phyloP scores from a whole-genome alignment of 352 stramenopile genomes.

The Globisporangium nunn region DNA sequence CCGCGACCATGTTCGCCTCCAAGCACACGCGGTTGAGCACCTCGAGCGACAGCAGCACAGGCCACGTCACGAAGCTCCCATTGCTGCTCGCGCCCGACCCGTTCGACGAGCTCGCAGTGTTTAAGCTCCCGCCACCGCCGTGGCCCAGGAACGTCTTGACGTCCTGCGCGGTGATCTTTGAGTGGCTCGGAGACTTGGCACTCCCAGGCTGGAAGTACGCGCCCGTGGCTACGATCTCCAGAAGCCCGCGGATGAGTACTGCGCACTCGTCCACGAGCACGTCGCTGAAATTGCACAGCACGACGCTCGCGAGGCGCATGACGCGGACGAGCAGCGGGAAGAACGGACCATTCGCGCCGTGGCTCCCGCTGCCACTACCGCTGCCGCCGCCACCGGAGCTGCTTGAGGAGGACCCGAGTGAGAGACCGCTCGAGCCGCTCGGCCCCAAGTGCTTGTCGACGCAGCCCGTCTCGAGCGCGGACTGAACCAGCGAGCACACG shows the following conservation, averaged over 20 bases:
- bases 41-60: conserved; percentile 72
- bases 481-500: conserved; percentile 63
- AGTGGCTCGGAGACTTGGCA: conserved; percentile 42
- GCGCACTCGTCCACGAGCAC: conserved; percentile 53
- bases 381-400: conserved; percentile 27
- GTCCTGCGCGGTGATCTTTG: conserved; percentile 49
- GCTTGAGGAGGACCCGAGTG: conserved; percentile 12
- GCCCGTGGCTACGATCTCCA: conserved; percentile 79
- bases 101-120: conserved; percentile 13
- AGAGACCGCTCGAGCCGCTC: conserved; percentile 7
- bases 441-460: conserved; percentile 30
- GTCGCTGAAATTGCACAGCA: conserved; percentile 76
- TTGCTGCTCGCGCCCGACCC: conserved; percentile 13
- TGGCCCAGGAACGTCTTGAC: conserved; percentile 56
- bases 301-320: conserved; percentile 70
- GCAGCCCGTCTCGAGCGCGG: conserved; percentile 60
- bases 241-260: conserved; percentile 47
- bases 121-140: conserved; percentile 17
- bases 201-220: conserved; percentile 47
- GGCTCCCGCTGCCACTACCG: conserved; percentile 30
- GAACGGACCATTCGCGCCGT: conserved; percentile 25
- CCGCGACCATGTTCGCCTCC: conserved; percentile 60
- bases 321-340: conserved; percentile 80
- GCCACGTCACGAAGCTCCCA: conserved; percentile 80
- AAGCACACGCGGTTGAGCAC: conserved; percentile 69